phyloP scores from a whole-genome alignment of 1,284 basidiomycete species.

The Ustilago esculenta region DNA sequence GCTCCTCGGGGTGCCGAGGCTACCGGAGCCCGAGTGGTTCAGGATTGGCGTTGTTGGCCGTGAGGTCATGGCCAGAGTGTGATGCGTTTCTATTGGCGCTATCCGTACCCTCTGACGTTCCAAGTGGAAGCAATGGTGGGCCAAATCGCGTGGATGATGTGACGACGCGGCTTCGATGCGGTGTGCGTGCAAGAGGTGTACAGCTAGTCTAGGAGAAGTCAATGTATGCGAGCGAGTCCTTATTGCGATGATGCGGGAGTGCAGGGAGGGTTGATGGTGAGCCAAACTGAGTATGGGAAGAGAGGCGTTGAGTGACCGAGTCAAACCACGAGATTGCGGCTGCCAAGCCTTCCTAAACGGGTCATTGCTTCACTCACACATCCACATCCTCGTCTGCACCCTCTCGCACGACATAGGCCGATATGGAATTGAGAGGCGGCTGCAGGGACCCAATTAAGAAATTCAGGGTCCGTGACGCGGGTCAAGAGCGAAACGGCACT shows the following conservation, averaged over 20 bases:
- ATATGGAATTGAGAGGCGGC: neutral
- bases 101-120: too few species aligned
- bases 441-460: constrained; percentile 11
- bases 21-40: constrained; percentile 26
- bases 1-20: constrained; percentile 25
- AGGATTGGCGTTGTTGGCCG: constrained; percentile 38
- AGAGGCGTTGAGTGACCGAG: neutral
- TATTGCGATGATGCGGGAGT: too few species aligned
- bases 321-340: constrained; percentile 1
- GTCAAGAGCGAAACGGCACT: neutral
- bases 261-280: neutral
- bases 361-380: constrained; percentile 8
- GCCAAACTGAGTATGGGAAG: neutral
- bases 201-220: too few species aligned
- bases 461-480: constrained; percentile 9
- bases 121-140: too few species aligned
- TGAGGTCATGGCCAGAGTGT: constrained; percentile 14
- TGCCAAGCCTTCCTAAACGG: constrained; percentile 11
- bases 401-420: constrained; percentile 12
- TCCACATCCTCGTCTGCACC: too few species aligned
- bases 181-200: too few species aligned
- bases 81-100: neutral
- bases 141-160: neutral
- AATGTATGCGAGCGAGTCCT: too few species aligned
- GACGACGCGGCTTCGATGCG: neutral